Conservation (phyloP, 2,329 filamentous ascomycete genomes). For the Ustilaginoidea virens region DNA sequence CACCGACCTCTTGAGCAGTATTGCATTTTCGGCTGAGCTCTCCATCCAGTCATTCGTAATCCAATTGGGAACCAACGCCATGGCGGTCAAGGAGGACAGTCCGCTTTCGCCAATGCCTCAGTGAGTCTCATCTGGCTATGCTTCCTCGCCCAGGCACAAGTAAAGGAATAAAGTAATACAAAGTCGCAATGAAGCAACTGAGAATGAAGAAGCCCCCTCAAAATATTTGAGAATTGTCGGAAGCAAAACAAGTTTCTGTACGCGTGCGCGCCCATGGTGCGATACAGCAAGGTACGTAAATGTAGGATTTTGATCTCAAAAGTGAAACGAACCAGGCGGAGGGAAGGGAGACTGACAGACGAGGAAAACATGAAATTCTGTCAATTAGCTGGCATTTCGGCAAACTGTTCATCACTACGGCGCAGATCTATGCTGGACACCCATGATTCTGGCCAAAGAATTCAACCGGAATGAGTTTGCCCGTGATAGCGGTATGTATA, state of each 20-base stretch:
- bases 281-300: conserved; percentile 40
- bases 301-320: not conserved
- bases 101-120: conserved; percentile 3
- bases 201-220: conserved; percentile 31
- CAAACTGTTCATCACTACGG: conserved; percentile 50
- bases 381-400: conserved; percentile 46
- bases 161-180: not conserved
- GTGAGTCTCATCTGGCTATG: too few species aligned
- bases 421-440: conserved; percentile 53
- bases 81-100: conserved; percentile 2
- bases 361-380: not conserved
- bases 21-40: too few species aligned
- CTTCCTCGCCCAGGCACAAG: conserved; percentile 20
- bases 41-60: too few species aligned
- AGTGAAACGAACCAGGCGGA: too few species aligned
- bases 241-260: conserved; percentile 37
- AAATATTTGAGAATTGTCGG: conserved; percentile 40
- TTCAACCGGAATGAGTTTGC: conserved; percentile 47
- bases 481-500: conserved; percentile 37
- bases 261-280: conserved; percentile 52
- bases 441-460: conserved; percentile 56
- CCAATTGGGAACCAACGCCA: not conserved
- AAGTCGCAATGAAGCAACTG: not conserved
- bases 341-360: too few species aligned
- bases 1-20: too few species aligned